Percentiles rank a stretch among this genome's conserved stretches.
Evolutionary conservation across 2,329 filamentous ascomycete genomes (phyloP).

Genomic region (Exophiala lecanii-corni): DNA sequence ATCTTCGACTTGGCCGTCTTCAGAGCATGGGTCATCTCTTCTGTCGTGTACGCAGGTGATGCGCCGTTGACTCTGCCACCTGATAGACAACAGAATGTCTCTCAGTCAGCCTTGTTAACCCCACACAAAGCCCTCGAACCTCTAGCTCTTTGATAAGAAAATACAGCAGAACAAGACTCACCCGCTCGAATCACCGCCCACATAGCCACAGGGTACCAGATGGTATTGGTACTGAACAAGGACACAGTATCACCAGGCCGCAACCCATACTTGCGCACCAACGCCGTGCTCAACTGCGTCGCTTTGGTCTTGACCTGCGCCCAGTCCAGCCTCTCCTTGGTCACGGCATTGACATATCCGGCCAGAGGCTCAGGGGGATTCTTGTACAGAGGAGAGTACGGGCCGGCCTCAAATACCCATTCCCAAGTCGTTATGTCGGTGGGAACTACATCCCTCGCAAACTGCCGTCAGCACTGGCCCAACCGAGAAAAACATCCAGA

Average conservation of each 20-base stretch:
- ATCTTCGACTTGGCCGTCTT: slow-evolving; percentile 54
- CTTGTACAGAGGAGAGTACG: slow-evolving; percentile 46
- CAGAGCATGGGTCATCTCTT: slow-evolving; percentile 63
- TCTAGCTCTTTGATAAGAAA: too few species aligned
- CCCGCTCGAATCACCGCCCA: slow-evolving; percentile 51
- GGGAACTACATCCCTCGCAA: too few species aligned
- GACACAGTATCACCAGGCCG: slow-evolving; percentile 52
- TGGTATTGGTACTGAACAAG: slow-evolving; percentile 60
- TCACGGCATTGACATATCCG: slow-evolving; percentile 56
- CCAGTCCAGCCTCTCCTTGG: slow-evolving; percentile 56
- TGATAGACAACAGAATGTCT: slow-evolving; percentile 1
- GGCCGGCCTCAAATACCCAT: slow-evolving; percentile 54
- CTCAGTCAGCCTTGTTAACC: not conserved
- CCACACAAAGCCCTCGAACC: too few species aligned
- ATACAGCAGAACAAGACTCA: too few species aligned
- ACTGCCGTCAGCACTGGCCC: too few species aligned
- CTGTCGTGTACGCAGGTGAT: slow-evolving; percentile 61
- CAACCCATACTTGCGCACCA: slow-evolving; percentile 54
- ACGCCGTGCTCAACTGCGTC: slow-evolving; percentile 56
- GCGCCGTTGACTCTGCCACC: slow-evolving; percentile 56
- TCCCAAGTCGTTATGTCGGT: slow-evolving; percentile 55
- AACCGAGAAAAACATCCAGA: too few species aligned
- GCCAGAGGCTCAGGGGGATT: slow-evolving; percentile 37
- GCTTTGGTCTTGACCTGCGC: slow-evolving; percentile 53
- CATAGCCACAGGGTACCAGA: slow-evolving; percentile 64